Evolutionary conservation across 768 basidiomycete species (phyloP).

Genomic region (Collybia nuda): DNA sequence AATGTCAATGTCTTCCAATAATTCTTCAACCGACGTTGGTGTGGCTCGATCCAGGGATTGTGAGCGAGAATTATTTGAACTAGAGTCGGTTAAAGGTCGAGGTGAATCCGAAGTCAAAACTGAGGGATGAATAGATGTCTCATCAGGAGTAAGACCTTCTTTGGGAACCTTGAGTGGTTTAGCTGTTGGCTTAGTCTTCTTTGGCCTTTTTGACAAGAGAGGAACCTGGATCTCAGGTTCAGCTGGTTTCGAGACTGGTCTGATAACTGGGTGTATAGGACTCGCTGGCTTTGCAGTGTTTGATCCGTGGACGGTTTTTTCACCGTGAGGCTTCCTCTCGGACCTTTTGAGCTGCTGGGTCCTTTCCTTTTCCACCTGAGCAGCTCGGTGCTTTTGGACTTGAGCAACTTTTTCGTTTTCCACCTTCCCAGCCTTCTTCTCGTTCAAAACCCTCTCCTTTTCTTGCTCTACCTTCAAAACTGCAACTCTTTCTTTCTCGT

Average conservation of each 20-base stretch:
- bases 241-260: conserved; percentile 13
- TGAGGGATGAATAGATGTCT: conserved; percentile 41
- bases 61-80: conserved; percentile 57
- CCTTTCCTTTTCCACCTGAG: conserved; percentile 19
- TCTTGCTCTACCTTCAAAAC: conserved; percentile 33
- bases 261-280: conserved; percentile 11
- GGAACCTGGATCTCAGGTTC: conserved; percentile 62
- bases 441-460: conserved; percentile 36
- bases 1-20: conserved; percentile 68
- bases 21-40: conserved; percentile 56
- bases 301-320: conserved; percentile 13
- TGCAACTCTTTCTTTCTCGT: conserved; percentile 49
- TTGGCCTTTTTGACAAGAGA: conserved; percentile 79
- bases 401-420: conserved; percentile 27
- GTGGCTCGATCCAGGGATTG: conserved; percentile 55
- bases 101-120: conserved; percentile 49
- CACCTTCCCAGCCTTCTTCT: conserved; percentile 24
- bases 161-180: conserved; percentile 57
- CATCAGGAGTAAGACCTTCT: conserved; percentile 48
- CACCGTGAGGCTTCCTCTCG: conserved; percentile 14
- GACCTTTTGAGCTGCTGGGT: conserved; percentile 19
- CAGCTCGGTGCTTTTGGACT: conserved; percentile 27
- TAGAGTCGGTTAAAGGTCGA: conserved; percentile 42
- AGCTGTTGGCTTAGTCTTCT: conserved; percentile 70
- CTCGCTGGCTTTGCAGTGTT: conserved; percentile 4